Base-by-base conservation (phyloP, 1,139 yeast species). In the Hansenula sp. region DNA sequence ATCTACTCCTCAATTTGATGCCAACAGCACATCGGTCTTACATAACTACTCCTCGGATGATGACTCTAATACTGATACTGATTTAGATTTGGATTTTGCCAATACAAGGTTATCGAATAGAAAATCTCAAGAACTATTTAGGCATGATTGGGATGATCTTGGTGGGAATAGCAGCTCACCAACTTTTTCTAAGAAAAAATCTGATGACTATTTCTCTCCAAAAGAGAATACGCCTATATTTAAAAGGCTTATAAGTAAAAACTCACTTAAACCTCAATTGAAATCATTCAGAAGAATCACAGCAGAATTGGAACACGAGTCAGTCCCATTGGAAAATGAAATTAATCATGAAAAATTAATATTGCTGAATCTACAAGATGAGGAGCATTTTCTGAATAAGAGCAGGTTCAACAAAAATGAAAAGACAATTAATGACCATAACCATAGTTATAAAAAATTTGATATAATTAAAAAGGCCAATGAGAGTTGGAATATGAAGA, bases 401-500 rank as follows among this genome's bases (percentile, higher is more conserved):
- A 32, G 24, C 33, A 41, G 18, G 40, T 37, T 36, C 43, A 46
- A 40, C 33, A 44, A 48, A 19, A 45, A 36, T 17, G 33, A 40
- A 4, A 46, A 33, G 27, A 42, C 36, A 12, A 34, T 32, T 13
- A 36, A 42, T 19, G 44, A 46, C 6, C 33, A 41, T 6, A 39
- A 38, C 9, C 32, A 45, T 15, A 42, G 44, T 7, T 32, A 33
- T 12, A 51, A 51, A 21, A 57, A 56, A 38, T 49, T 54, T 40
- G 61, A 58, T 39, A 50, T 54, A 17, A 51, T 55, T 24, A 52
- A 45, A 38, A 50, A 36, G 40, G 60, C 60, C 2, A 57, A 55
- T 33, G 59, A 55, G 36, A 51, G 53, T 13, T 57, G 60, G 61
- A 54, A 52, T 33, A 43, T 44, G 36, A 55, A 47, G 42, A 56